A percentile compares a stretch with the other conserved stretches of the same genome.
Evolutionary conservation across 768 basidiomycete species (phyloP).

Genomic region (Rhizopogon sp.): DNA sequence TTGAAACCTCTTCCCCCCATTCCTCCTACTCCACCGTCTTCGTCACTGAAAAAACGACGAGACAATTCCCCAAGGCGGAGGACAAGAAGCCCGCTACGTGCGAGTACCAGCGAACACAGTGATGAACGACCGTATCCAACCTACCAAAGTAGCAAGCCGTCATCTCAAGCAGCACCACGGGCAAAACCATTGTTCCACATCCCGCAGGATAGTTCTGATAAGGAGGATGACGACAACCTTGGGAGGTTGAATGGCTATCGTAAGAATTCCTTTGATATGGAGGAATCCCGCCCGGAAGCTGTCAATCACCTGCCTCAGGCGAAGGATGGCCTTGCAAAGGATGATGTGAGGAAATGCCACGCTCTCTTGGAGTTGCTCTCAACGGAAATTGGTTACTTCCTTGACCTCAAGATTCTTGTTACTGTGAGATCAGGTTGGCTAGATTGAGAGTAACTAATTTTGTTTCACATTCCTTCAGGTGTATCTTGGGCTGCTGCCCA

Average conservation of each 20-base stretch:
- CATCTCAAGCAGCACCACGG: not conserved
- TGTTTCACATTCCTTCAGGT: conserved; percentile 39
- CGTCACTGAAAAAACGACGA: not conserved
- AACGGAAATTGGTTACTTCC: conserved; percentile 80
- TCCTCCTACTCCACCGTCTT: not conserved
- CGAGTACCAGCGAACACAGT: not conserved
- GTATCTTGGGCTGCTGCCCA: conserved; percentile 55
- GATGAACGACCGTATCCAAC: not conserved
- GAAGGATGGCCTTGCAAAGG: conserved; percentile 26
- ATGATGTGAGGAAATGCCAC: conserved; percentile 53
- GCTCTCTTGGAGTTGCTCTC: conserved; percentile 80
- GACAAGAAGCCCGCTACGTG: not conserved
- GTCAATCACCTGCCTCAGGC: not conserved
- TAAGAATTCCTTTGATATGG: not conserved
- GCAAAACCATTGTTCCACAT: conserved; percentile 12
- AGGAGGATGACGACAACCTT: conserved; percentile 10
- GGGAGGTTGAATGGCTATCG: not conserved
- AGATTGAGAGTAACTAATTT: not conserved
- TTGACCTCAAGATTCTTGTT: conserved; percentile 74
- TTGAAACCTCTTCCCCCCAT: conserved; percentile 9
- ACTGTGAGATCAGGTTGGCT: conserved; percentile 37
- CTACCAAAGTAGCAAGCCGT: not conserved
- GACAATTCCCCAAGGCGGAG: not conserved
- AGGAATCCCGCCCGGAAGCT: not conserved
- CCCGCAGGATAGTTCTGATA: conserved; percentile 12